Base-by-base conservation (phyloP, 345 rosid genomes). In the Toxicodendron radicans region DNA sequence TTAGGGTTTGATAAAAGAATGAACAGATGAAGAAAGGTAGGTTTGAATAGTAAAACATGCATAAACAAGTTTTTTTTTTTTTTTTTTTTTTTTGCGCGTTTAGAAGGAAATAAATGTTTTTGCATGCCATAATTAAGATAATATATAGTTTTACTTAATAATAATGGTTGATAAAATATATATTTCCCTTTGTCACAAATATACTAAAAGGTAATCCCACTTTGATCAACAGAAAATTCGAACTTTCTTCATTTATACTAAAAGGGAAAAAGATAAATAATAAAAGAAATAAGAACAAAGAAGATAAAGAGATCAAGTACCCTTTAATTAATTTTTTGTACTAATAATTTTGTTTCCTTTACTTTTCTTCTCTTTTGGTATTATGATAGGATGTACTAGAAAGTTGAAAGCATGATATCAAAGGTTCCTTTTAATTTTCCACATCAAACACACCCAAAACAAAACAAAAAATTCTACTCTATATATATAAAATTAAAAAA, bases 21-120 rank as follows among this genome's bases (percentile, higher is more conserved):
- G 13, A 48, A 48, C 5, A 51, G 16, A 66, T 20, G 68, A 48
- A 66, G 70, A 49, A 49, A 23, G 24, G 43, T 66, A 66, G 70
- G 43, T 66, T 49, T 9, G 58, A 66, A 24, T 23, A 66, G 23
- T 61, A 7, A 16, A 33, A 61, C 14, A 61, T 38, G n/a, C 41
- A 66, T 65, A 12, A 66, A 14, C 20, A 33, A 46, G 20, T 20
- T 3, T 43, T n/a, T n/a, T n/a, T n/a, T n/a, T n/a, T n/a, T n/a
- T n/a, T n/a, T n/a, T n/a, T 46, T 45, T 21, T 45, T n/a, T 46
- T 45, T 21, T 45, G 9, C 2, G 10, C 51, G 20, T 11, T 33
- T 59, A 27, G 7, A 14, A 13, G 38, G 27, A 59, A 59, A 14
- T 59, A 59, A 27, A n/a, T 59, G 20, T 16, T 60, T 60, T 60